Conservation (phyloP, 2,329 filamentous ascomycete species). For the Basipetospora chlamydospora region DNA sequence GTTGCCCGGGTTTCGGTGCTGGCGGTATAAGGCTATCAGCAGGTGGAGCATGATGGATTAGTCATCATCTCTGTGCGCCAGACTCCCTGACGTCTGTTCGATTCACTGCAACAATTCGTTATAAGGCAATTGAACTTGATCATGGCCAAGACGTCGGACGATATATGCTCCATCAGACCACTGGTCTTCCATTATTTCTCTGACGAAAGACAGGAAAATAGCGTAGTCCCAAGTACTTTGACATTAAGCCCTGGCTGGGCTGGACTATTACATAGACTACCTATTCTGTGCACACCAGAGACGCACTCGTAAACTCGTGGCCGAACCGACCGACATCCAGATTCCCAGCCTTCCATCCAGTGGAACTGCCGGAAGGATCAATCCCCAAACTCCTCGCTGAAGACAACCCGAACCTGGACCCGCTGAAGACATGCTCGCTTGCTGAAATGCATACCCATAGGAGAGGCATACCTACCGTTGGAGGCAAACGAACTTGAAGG, state of each 20-base stretch:
- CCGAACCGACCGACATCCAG: background rate
- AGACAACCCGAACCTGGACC: constrained; percentile 16
- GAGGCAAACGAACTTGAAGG: too few species aligned
- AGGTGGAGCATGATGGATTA: constrained; percentile 10
- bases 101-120: too few species aligned
- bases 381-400: constrained; percentile 40
- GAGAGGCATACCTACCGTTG: constrained; percentile 6
- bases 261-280: too few species aligned
- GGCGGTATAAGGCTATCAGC: constrained; percentile 12
- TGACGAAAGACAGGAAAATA: too few species aligned
- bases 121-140: too few species aligned
- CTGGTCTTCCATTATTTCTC: too few species aligned
- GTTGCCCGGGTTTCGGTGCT: constrained; percentile 19
- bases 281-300: background rate
- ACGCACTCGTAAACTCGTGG: constrained; percentile 4
- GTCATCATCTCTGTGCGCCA: constrained; percentile 8
- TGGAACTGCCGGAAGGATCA: constrained; percentile 13
- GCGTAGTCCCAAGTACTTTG: background rate
- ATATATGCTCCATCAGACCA: too few species aligned
- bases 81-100: too few species aligned
- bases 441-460: background rate
- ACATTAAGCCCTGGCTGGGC: too few species aligned
- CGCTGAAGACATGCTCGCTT: background rate
- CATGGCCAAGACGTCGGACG: too few species aligned
- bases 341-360: too few species aligned